Evolutionary conservation across 495 filamentous ascomycete species (phyloP).

Genomic region (Hyaloscypha hepaticicola): DNA sequence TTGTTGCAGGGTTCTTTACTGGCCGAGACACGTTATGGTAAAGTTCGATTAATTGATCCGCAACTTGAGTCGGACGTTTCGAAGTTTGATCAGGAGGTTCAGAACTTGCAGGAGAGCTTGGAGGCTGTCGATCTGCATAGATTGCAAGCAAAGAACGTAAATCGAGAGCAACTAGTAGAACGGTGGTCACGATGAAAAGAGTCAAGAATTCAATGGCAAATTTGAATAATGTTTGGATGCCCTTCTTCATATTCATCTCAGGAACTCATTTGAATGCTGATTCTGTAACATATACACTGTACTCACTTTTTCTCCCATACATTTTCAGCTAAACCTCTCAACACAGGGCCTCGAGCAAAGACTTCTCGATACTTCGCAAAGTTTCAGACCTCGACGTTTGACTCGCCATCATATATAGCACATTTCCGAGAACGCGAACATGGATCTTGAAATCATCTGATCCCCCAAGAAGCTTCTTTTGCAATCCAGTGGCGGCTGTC

Average conservation of each 20-base stretch:
- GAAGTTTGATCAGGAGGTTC: slow-evolving; percentile 39
- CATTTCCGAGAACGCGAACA: slow-evolving; percentile 71
- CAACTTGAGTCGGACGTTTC: slow-evolving; percentile 40
- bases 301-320: neutral
- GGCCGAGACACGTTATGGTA: slow-evolving; percentile 40
- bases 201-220: no score
- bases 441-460: slow-evolving; percentile 51
- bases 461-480: slow-evolving; percentile 48
- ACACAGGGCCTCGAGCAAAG: slow-evolving; percentile 20
- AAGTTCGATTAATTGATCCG: slow-evolving; percentile 41
- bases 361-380: slow-evolving; percentile 46
- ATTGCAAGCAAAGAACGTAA: slow-evolving; percentile 35
- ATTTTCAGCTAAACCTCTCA: neutral
- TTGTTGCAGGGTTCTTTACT: slow-evolving; percentile 44
- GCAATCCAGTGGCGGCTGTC: slow-evolving; percentile 59
- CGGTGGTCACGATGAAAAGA: slow-evolving; percentile 36
- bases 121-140: slow-evolving; percentile 34
- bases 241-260: no score
- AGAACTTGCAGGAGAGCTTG: slow-evolving; percentile 31
- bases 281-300: neutral
- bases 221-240: no score
- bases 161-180: slow-evolving; percentile 40
- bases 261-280: no score
- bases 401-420: slow-evolving; percentile 75
- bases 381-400: slow-evolving; percentile 54